These are phyloP conservation scores for Secale cereale DNA, from an alignment of 176 grass and related monocot genomes.

Conservation along the genomic window DNA sequence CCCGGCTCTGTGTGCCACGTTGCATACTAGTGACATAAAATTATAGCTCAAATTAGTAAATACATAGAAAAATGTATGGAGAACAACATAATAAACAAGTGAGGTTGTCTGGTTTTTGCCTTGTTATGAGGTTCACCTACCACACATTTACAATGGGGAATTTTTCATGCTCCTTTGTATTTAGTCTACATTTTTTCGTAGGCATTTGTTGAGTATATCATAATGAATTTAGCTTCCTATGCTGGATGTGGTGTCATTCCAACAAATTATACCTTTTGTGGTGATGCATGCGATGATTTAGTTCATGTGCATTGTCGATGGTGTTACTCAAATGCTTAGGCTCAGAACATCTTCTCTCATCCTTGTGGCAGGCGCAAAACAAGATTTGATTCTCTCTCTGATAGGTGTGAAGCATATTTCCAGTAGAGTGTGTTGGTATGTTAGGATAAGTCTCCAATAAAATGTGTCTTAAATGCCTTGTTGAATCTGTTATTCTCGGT, in stretches of 20 bases:
- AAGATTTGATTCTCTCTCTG: not conserved
- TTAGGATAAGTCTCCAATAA: not conserved
- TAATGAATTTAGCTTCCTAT: not conserved
- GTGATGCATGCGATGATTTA: not conserved
- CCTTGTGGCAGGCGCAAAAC: too few species aligned
- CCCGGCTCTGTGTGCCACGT: not conserved
- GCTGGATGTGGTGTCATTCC: too few species aligned
- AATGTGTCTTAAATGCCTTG: too few species aligned
- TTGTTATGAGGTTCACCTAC: not conserved
- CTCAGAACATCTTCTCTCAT: not conserved
- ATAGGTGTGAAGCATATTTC: not conserved
- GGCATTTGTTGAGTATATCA: too few species aligned
- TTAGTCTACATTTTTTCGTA: not conserved
- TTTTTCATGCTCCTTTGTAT: not conserved
- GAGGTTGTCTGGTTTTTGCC: not conserved
- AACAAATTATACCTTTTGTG: not conserved
- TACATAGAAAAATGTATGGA: not conserved
- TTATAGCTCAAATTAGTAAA: not conserved
- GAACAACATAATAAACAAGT: not conserved
- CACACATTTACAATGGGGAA: too few species aligned
- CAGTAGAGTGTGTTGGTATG: not conserved
- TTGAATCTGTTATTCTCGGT: not conserved
- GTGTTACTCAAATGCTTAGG: not conserved
- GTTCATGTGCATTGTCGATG: not conserved
- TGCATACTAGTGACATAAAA: not conserved